Evolutionary conservation across 208 protist species (phyloP), one percentile per base, ranked within the genome.

Genomic region (Crithidia sp.): DNA sequence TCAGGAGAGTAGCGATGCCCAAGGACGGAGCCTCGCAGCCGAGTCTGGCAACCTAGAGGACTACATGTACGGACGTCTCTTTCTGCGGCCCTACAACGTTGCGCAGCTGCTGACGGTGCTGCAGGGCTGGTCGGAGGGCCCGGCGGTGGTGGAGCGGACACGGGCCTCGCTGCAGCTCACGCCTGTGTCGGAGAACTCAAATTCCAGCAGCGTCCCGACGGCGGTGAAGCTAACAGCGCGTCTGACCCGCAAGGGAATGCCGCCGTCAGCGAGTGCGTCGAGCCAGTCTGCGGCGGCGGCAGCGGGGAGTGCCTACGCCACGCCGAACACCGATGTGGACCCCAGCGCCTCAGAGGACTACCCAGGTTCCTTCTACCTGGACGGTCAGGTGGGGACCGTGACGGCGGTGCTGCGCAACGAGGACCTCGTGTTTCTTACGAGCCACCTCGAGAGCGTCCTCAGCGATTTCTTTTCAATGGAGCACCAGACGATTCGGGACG

Each of bases 11-110:
- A 28, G 28, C 28, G 28, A 28, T 28, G 28, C 28, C 28, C 28
- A 28, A 1, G 28, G 28, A 28, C 28, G 28, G 28, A 47, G 16
- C 44, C 16, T 28, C 16, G 5, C 53, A 6, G 36, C 4, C 4
- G 39, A 28, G 39, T 62, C 16, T 5, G 63, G 65, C 62, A 66
- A 49, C 9, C 43, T 69, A 8, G 81, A 37, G 41, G 86, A 89
- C 67, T 94, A 84, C 76, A 68, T 86, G 36, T 93, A 94, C 77
- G 92, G 92, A 0, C 87, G 92, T 37, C 79, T 96, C 2, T 96
- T 96, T 70, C 78, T 96, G n/a, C 76, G 88, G 2, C 88, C 89
- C 28, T 92, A 93, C 65, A 87, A 96, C 67, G 92, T 96, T 9
- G 92, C 87, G 13, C 86, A 92, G 72, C 78, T 96, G n/a, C 76